Conservation (phyloP, 2,329 filamentous ascomycete genomes). For the Arthrobotrys entomopaga region DNA sequence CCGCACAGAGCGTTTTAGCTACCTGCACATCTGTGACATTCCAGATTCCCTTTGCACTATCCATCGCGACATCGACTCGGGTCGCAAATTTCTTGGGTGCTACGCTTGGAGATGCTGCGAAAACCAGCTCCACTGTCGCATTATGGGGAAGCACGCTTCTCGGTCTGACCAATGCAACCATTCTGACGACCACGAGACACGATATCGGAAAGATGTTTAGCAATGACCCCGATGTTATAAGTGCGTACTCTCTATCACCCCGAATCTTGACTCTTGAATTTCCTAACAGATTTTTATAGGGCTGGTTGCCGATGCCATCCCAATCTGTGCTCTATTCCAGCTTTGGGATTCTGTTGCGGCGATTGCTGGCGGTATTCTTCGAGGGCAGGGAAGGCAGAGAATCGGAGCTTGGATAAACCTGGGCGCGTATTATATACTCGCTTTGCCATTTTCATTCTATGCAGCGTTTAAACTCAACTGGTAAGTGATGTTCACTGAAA, state of each 20-base stretch:
- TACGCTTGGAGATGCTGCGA: slow-evolving; percentile 80
- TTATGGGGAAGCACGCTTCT: slow-evolving; percentile 73
- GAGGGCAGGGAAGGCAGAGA: slow-evolving; percentile 87
- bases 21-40: slow-evolving; percentile 83
- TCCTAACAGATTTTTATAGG: slow-evolving; percentile 57
- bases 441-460: slow-evolving; percentile 82
- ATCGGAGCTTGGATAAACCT: slow-evolving; percentile 90
- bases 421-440: slow-evolving; percentile 85
- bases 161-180: slow-evolving; percentile 79
- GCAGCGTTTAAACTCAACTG: slow-evolving; percentile 80
- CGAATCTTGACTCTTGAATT: background rate
- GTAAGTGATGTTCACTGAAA: slow-evolving; percentile 60
- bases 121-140: slow-evolving; percentile 71
- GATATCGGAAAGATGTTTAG: slow-evolving; percentile 82
- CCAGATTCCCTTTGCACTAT: slow-evolving; percentile 90
- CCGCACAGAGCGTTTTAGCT: slow-evolving; percentile 83
- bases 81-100: slow-evolving; percentile 93
- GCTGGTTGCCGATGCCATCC: slow-evolving; percentile 76
- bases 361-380: slow-evolving; percentile 82
- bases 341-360: slow-evolving; percentile 84
- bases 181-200: slow-evolving; percentile 75
- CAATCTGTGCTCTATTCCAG: slow-evolving; percentile 87
- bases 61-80: slow-evolving; percentile 86
- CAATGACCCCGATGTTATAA: slow-evolving; percentile 75
- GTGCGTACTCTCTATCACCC: slow-evolving; percentile 16